Evolutionary conservation across 1,139 yeast species (phyloP).

Genomic region (Torulaspora pretoriensis): DNA sequence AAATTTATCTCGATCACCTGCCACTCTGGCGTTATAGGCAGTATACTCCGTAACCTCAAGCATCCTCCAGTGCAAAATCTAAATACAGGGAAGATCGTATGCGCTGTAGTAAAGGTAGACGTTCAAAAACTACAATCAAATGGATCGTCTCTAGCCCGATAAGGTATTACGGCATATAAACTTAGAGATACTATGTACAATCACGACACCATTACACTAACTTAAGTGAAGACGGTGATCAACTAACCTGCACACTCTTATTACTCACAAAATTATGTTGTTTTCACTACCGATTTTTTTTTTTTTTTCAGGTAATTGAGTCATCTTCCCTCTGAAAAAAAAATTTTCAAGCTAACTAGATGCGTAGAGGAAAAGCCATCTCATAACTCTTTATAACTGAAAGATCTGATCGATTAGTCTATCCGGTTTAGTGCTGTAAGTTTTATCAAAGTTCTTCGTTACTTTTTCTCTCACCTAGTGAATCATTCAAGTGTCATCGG

Average conservation of each 20-base stretch:
- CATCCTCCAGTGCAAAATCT: conserved; percentile 50
- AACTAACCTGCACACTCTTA: too few species aligned
- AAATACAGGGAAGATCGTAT: conserved; percentile 61
- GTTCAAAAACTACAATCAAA: conserved; percentile 1
- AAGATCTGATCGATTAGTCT: background rate
- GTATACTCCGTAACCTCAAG: conserved; percentile 47
- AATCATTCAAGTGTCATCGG: conserved; percentile 1
- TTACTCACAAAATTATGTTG: background rate
- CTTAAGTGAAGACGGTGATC: background rate
- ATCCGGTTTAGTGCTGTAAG: background rate
- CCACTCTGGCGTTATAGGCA: conserved; percentile 59
- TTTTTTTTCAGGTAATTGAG: conserved; percentile 4
- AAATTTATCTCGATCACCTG: conserved; percentile 49
- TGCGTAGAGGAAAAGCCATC: background rate
- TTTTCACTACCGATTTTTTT: background rate
- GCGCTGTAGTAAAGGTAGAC: conserved; percentile 46
- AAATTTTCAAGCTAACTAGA: background rate
- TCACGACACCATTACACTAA: background rate
- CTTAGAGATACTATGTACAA: too few species aligned
- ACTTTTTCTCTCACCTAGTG: background rate
- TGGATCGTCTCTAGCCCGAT: background rate
- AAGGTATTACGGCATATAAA: too few species aligned
- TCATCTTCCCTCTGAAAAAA: conserved; percentile 3
- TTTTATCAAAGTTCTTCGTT: background rate
- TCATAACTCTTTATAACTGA: background rate